Percentiles rank a stretch among this genome's conserved stretches.
Conservation (phyloP, 2,329 filamentous ascomycete genomes). For the Bipolaris zeicola region DNA sequence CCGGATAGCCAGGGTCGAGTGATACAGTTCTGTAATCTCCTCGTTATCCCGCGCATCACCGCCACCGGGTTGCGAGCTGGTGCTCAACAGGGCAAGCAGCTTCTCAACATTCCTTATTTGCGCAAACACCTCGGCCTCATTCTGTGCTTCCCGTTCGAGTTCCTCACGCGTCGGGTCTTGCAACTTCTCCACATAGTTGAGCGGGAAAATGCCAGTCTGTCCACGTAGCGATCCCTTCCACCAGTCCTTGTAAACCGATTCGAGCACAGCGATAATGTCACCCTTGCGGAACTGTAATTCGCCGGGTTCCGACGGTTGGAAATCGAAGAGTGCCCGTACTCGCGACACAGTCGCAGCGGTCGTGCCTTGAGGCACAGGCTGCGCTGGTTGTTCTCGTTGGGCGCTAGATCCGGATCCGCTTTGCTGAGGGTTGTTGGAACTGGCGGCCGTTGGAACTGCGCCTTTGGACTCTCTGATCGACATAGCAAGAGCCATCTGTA, state of each 20-base stretch:
- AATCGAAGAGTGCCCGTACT: slow-evolving; percentile 92
- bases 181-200: slow-evolving; percentile 98
- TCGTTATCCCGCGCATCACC: slow-evolving; percentile 87
- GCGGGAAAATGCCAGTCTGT: slow-evolving; percentile 94
- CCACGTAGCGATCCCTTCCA: slow-evolving; percentile 96
- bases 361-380: slow-evolving; percentile 75
- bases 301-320: slow-evolving; percentile 89
- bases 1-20: slow-evolving; percentile 90
- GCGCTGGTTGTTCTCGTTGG: slow-evolving; percentile 53
- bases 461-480: slow-evolving; percentile 83
- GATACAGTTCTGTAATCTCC: slow-evolving; percentile 89
- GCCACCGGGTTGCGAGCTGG: slow-evolving; percentile 60
- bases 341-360: slow-evolving; percentile 95
- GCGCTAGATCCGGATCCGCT: slow-evolving; percentile 27
- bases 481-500: slow-evolving; percentile 93
- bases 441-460: slow-evolving; percentile 48
- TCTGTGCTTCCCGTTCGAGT: slow-evolving; percentile 91
- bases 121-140: slow-evolving; percentile 82
- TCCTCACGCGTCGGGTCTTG: slow-evolving; percentile 94
- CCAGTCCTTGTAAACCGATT: slow-evolving; percentile 99
- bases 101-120: slow-evolving; percentile 81
- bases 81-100: slow-evolving; percentile 86
- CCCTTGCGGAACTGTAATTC: slow-evolving; percentile 97
- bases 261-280: slow-evolving; percentile 94
- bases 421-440: slow-evolving; percentile 50